Evolutionary conservation across 108 stramenopile species (phyloP).

Genomic region (Cyclostephanos tholiformis): DNA sequence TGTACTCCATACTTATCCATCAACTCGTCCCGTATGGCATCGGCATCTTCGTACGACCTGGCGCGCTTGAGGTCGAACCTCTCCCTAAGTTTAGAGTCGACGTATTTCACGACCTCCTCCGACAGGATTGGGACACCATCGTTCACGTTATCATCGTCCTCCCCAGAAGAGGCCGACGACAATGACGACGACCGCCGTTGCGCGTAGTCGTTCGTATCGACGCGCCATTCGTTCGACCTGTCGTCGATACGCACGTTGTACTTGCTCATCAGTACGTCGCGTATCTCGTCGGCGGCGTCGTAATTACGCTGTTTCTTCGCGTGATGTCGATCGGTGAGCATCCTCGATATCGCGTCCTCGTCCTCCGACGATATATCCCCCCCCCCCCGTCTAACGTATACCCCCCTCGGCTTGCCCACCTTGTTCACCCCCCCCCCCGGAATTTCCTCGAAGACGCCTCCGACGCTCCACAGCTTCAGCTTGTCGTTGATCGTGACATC

Average conservation of each 20-base stretch:
- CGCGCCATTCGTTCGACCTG: conserved; percentile 45
- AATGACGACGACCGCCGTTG: no score
- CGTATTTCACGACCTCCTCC: conserved; percentile 19
- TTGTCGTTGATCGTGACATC: conserved; percentile 64
- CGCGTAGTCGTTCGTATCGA: conserved; percentile 40
- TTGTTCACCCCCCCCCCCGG: no score
- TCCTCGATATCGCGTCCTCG: conserved; percentile 24
- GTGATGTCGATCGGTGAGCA: conserved; percentile 42
- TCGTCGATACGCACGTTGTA: conserved; percentile 53
- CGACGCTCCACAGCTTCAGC: conserved; percentile 51
- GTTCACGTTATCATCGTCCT: no score
- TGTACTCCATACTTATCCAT: conserved; percentile 19
- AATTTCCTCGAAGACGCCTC: conserved; percentile 52
- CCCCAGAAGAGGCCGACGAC: no score
- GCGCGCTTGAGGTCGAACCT: conserved; percentile 22
- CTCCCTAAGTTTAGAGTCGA: conserved; percentile 18
- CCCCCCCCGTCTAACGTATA: conserved; percentile 46
- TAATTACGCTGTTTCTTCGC: conserved; percentile 45
- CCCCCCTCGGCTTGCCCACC: conserved; percentile 14
- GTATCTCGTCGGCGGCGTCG: conserved; percentile 47
- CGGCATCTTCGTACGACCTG: conserved; percentile 34
- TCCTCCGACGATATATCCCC: conserved; percentile 48
- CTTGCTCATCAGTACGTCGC: conserved; percentile 30
- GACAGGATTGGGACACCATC: not conserved
- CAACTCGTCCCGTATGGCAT: conserved; percentile 36